phyloP scores from a whole-genome alignment of 2,329 filamentous ascomycete genomes.

The Pseudogymnoascus sp. region DNA sequence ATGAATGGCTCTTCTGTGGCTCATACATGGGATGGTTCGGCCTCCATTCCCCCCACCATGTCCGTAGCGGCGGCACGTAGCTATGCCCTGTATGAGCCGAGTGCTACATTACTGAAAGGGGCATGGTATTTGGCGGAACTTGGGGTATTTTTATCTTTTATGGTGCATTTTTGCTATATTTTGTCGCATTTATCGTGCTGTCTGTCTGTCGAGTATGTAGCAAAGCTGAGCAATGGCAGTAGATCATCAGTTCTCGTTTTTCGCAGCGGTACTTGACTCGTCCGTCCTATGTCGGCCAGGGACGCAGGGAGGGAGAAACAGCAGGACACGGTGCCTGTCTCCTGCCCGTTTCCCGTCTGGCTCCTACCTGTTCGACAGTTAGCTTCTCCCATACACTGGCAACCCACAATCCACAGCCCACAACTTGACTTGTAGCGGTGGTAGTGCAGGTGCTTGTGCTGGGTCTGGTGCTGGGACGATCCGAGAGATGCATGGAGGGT shows the following conservation, averaged over 20 bases:
- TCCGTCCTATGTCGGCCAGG: too few species aligned
- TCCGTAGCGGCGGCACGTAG: not conserved
- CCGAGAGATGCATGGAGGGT: not conserved
- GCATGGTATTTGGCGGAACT: not conserved
- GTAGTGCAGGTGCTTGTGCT: not conserved
- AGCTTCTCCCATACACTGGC: not conserved
- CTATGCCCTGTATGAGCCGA: not conserved
- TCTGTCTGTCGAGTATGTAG: not conserved
- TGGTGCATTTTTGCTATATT: not conserved
- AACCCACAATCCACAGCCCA: too few species aligned
- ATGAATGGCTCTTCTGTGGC: too few species aligned
- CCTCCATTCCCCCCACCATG: not conserved
- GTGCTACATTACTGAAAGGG: not conserved
- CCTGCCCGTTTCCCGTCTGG: not conserved
- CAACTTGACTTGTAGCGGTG: not conserved
- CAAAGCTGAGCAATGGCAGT: not conserved
- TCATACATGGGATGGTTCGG: too few species aligned
- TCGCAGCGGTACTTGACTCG: too few species aligned
- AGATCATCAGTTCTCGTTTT: too few species aligned
- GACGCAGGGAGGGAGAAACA: not conserved
- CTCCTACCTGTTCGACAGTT: not conserved
- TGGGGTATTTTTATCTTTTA: not conserved
- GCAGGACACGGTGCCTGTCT: not conserved
- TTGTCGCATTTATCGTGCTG: not conserved
- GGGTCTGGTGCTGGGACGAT: not conserved